Conservation (phyloP, 768 basidiomycete genomes). For the Leucosporidium scottii region DNA sequence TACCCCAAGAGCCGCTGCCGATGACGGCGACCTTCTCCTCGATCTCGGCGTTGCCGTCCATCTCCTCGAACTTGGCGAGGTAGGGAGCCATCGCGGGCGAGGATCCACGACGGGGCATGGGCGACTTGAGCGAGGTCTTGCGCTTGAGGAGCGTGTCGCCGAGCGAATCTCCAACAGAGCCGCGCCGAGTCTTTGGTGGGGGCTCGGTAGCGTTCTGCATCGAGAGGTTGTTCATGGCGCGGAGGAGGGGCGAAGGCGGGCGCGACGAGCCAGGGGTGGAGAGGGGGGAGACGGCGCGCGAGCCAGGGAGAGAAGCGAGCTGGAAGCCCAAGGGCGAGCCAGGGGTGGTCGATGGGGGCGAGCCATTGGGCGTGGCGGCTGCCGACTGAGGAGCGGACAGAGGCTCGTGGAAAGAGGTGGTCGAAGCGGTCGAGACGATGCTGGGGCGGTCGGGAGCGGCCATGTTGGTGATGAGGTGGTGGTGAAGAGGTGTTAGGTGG, state of each 20-base stretch:
- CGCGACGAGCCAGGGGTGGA: slow-evolving; percentile 31
- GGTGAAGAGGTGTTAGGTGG: background rate
- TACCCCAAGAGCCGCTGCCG: slow-evolving; percentile 30
- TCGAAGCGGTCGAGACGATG: slow-evolving; percentile 26
- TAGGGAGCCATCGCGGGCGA: slow-evolving; percentile 28
- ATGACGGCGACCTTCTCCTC: slow-evolving; percentile 30
- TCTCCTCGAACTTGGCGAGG: slow-evolving; percentile 33
- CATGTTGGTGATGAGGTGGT: background rate
- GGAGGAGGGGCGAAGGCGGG: slow-evolving; percentile 31
- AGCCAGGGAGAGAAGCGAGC: slow-evolving; percentile 27
- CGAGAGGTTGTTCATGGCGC: slow-evolving; percentile 25
- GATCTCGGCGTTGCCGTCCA: slow-evolving; percentile 12
- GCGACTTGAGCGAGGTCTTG: slow-evolving; percentile 31
- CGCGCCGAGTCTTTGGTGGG: background rate
- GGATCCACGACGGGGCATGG: slow-evolving; percentile 18
- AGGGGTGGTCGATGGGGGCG: slow-evolving; percentile 3
- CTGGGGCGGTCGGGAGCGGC: slow-evolving; percentile 15
- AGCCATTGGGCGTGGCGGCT: slow-evolving; percentile 2
- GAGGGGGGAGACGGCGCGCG: slow-evolving; percentile 23
- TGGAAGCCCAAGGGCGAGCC: slow-evolving; percentile 17
- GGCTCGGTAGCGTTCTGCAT: slow-evolving; percentile 14
- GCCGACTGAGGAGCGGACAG: background rate
- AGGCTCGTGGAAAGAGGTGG: slow-evolving; percentile 14
- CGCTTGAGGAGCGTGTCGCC: slow-evolving; percentile 14
- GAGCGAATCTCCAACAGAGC: background rate